Conservation (phyloP, 768 basidiomycete species). For the Suillus luteus region DNA sequence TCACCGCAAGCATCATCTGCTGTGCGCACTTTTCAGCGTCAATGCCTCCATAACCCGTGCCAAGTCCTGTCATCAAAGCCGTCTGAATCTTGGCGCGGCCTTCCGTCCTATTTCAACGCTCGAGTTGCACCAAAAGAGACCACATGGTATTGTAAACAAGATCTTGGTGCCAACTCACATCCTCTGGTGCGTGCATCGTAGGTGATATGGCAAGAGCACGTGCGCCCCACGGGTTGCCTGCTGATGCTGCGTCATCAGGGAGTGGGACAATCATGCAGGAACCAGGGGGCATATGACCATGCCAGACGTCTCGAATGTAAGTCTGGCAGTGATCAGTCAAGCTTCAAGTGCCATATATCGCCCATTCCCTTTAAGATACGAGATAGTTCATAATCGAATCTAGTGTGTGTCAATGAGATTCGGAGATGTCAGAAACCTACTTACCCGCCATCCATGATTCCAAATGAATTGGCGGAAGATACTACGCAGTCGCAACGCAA, state of each 20-base stretch:
- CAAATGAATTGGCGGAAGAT: slow-evolving; percentile 33
- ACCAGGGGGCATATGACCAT: slow-evolving; percentile 27
- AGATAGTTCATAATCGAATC: slow-evolving; percentile 26
- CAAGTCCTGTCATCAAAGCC: slow-evolving; percentile 13
- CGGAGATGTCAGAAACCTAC: not conserved
- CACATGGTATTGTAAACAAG: slow-evolving; percentile 38
- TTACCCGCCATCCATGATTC: slow-evolving; percentile 33
- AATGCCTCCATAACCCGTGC: slow-evolving; percentile 11
- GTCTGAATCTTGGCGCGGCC: not conserved
- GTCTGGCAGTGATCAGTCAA: slow-evolving; percentile 24
- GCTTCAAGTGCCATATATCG: slow-evolving; percentile 16
- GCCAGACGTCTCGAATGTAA: slow-evolving; percentile 17
- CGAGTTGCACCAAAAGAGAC: slow-evolving; percentile 30
- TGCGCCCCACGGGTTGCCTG: not conserved
- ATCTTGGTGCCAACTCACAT: slow-evolving; percentile 33
- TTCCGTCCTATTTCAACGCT: slow-evolving; percentile 24
- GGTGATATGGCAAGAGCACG: slow-evolving; percentile 30
- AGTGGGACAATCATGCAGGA: slow-evolving; percentile 26
- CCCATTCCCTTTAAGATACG: slow-evolving; percentile 16
- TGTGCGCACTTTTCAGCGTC: slow-evolving; percentile 8
- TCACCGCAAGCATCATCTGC: slow-evolving; percentile 13
- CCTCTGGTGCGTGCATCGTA: slow-evolving; percentile 35
- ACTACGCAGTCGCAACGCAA: slow-evolving; percentile 26
- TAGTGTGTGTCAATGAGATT: slow-evolving; percentile 7
- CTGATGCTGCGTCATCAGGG: not conserved